Percentiles rank a stretch among this genome's conserved stretches.
These are phyloP conservation scores for Mycena amicta DNA, from an alignment of 768 basidiomycete species.

Conservation along the genomic window DNA sequence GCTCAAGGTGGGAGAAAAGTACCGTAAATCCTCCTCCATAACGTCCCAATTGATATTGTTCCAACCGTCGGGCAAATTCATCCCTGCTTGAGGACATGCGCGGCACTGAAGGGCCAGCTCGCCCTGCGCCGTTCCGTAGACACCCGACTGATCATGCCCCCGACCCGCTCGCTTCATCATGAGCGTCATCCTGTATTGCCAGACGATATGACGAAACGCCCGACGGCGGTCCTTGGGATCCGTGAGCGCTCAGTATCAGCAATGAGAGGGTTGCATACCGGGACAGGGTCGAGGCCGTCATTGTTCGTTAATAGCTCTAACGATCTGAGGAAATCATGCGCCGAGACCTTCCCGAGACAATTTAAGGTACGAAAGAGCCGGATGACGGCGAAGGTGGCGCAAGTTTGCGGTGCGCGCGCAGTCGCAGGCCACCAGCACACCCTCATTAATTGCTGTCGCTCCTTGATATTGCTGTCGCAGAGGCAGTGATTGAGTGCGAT, in stretches of 20 bases:
- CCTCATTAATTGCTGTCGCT: conserved; percentile 13
- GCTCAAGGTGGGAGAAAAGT: too few species aligned
- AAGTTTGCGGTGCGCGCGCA: not conserved
- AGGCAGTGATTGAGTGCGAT: conserved; percentile 1
- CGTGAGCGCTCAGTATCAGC: not conserved
- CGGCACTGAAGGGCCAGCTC: conserved; percentile 4
- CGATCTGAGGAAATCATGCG: not conserved
- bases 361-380: not conserved
- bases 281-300: not conserved
- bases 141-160: not conserved
- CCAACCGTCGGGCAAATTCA: conserved; percentile 9
- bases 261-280: not conserved
- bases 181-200: not conserved
- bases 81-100: conserved; percentile 8
- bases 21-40: too few species aligned
- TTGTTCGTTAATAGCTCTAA: conserved; percentile 3
- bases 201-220: not conserved
- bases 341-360: conserved; percentile 3
- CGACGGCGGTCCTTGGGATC: not conserved
- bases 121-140: not conserved
- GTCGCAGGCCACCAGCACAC: conserved; percentile 16
- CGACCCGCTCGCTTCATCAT: conserved; percentile 10
- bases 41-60: too few species aligned
- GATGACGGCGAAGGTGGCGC: conserved; percentile 1
- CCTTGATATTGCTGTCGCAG: not conserved